A percentile compares a stretch with the other conserved stretches of the same genome.
Evolutionary conservation across 75 land plant species (phyloP).

Genomic region (Ceratopteris richardii): DNA sequence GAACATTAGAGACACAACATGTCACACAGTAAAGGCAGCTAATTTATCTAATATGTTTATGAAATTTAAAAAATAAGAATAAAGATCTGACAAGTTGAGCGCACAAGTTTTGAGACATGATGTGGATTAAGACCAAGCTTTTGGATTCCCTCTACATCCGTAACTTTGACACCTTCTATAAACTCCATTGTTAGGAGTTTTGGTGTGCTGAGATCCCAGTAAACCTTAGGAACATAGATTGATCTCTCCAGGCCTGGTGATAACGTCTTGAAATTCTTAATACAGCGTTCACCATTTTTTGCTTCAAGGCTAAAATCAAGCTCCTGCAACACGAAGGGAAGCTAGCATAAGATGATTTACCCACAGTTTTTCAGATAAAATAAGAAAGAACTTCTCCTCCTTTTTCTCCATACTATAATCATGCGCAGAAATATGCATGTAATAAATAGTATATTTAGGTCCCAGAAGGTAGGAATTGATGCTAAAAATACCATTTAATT

Average conservation of each 20-base stretch:
- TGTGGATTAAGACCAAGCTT: conserved; percentile 58
- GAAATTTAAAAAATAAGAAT: not conserved
- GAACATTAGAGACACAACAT: not conserved
- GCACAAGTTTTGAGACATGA: conserved; percentile 77
- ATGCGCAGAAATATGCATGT: too few relatives aligned
- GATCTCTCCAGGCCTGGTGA: conserved; percentile 73
- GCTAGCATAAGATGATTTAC: not conserved
- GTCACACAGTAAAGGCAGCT: too few relatives aligned
- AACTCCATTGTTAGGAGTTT: conserved; percentile 86
- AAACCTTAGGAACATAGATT: conserved; percentile 70
- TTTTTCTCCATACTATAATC: too few relatives aligned
- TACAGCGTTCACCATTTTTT: conserved; percentile 66
- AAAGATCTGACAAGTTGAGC: conserved; percentile 5
- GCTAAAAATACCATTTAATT: too few relatives aligned
- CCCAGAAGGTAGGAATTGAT: too few relatives aligned
- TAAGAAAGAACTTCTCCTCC: too few relatives aligned
- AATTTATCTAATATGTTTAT: too few relatives aligned
- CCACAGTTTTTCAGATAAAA: not conserved
- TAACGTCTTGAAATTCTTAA: conserved; percentile 59
- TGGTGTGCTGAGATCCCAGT: conserved; percentile 74
- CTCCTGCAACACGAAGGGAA: conserved; percentile 42
- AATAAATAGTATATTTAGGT: too few relatives aligned
- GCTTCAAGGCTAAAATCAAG: conserved; percentile 81
- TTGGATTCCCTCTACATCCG: conserved; percentile 62
- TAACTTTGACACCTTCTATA: conserved; percentile 82